A percentile compares a stretch with the other conserved stretches of the same genome.
phyloP scores from a whole-genome alignment of 805 yeast species.

The Sugiyamaella boreocaroliniensis region DNA sequence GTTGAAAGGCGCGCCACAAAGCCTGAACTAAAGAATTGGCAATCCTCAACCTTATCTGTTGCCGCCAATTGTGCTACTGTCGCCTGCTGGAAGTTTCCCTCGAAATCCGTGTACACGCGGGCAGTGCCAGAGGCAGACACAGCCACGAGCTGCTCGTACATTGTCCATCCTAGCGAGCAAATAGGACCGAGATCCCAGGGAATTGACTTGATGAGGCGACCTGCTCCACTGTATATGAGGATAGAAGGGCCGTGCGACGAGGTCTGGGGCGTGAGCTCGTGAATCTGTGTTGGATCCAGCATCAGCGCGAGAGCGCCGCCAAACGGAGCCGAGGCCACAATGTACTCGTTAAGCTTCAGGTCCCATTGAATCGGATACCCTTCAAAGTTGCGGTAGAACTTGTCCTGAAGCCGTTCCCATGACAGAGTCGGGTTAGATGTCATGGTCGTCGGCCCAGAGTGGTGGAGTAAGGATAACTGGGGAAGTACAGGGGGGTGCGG shows the following conservation, averaged over 20 bases:
- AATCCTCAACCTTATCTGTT: slow-evolving; percentile 30
- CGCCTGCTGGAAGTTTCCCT: slow-evolving; percentile 58
- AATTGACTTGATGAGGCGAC: slow-evolving; percentile 22
- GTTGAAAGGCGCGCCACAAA: slow-evolving; percentile 40
- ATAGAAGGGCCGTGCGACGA: slow-evolving; percentile 17
- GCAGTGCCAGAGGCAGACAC: slow-evolving; percentile 47
- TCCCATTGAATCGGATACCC: slow-evolving; percentile 54
- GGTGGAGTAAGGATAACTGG: too few relatives aligned
- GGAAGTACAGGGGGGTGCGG: neutral
- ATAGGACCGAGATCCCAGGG: slow-evolving; percentile 44
- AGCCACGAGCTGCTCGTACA: slow-evolving; percentile 49
- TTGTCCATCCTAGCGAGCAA: slow-evolving; percentile 47
- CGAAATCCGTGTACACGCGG: slow-evolving; percentile 57
- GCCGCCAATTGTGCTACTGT: slow-evolving; percentile 34
- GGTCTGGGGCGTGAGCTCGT: slow-evolving; percentile 9
- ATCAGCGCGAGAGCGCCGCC: slow-evolving; percentile 49
- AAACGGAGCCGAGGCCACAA: slow-evolving; percentile 44
- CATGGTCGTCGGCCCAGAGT: slow-evolving; percentile 1
- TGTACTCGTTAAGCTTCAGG: slow-evolving; percentile 35
- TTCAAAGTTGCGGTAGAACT: slow-evolving; percentile 55
- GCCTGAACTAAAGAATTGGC: slow-evolving; percentile 37
- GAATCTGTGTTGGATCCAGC: slow-evolving; percentile 29
- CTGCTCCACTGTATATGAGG: slow-evolving; percentile 29
- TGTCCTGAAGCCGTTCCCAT: slow-evolving; percentile 76
- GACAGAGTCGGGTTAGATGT: slow-evolving; percentile 23